A percentile compares a stretch with the other conserved stretches of the same genome.
These are phyloP conservation scores for Phytophthora megakarya DNA, from an alignment of 352 stramenopile species.

Conservation along the genomic window DNA sequence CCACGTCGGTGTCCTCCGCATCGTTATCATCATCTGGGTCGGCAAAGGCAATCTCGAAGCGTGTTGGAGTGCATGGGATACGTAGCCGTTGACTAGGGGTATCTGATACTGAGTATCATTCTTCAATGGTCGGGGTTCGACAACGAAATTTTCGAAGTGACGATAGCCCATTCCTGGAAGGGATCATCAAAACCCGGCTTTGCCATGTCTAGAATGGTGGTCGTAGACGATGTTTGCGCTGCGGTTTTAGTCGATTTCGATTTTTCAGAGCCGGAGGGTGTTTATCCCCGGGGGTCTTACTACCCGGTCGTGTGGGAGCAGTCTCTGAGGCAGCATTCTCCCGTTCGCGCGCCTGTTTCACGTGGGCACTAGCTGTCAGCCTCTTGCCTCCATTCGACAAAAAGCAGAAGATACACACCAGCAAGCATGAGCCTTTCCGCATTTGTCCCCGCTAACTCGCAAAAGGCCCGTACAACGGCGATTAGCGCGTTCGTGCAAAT, in stretches of 20 bases:
- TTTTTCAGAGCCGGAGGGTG: too few relatives aligned
- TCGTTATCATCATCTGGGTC: slow-evolving; percentile 11
- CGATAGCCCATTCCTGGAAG: not conserved
- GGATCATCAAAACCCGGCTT: not conserved
- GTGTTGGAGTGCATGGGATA: not conserved
- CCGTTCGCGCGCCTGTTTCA: too few relatives aligned
- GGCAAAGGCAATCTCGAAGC: slow-evolving; percentile 5
- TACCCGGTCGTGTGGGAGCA: too few relatives aligned
- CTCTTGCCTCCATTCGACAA: too few relatives aligned
- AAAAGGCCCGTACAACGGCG: slow-evolving; percentile 15
- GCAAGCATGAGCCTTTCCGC: slow-evolving; percentile 9
- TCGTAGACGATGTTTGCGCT: too few relatives aligned
- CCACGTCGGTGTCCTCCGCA: slow-evolving; percentile 3
- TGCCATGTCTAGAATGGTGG: too few relatives aligned
- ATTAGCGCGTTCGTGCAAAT: slow-evolving; percentile 2
- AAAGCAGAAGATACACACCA: too few relatives aligned
- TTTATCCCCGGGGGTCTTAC: too few relatives aligned
- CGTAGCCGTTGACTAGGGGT: not conserved
- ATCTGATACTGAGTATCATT: not conserved
- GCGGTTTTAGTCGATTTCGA: too few relatives aligned
- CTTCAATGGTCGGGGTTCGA: not conserved
- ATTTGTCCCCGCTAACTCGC: slow-evolving; percentile 16
- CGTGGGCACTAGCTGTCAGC: too few relatives aligned
- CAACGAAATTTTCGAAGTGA: not conserved
- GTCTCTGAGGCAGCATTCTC: too few relatives aligned